Percentiles rank a stretch among this genome's conserved stretches.
Evolutionary conservation across 805 yeast genomes (phyloP).

Genomic region (Wickerhamiella occidentalis): DNA sequence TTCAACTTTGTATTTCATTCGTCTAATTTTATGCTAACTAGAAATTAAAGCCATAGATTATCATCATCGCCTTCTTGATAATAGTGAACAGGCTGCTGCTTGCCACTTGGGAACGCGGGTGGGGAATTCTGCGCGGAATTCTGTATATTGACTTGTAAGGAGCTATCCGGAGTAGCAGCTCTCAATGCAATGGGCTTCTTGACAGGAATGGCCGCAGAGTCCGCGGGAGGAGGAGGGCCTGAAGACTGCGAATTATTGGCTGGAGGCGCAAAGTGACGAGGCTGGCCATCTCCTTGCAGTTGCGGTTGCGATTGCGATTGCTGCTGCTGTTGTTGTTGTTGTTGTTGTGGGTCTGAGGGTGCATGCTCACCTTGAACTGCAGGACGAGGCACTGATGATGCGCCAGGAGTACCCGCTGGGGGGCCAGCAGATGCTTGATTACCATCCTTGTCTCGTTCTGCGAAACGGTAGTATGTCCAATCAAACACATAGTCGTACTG

Average conservation of each 20-base stretch:
- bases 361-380: not conserved
- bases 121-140: slow-evolving; percentile 1
- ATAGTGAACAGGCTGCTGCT: slow-evolving; percentile 6
- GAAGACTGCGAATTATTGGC: not conserved
- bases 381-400: not conserved
- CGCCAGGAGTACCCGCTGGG: not conserved
- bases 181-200: slow-evolving; percentile 4
- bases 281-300: not conserved
- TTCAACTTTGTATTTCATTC: no score
- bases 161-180: slow-evolving; percentile 1
- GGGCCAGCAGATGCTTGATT: slow-evolving; percentile 1
- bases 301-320: not conserved
- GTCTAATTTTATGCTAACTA: not conserved
- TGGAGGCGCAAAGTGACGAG: not conserved
- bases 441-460: slow-evolving; percentile 13
- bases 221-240: not conserved
- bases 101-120: not conserved
- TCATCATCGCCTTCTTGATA: slow-evolving; percentile 9
- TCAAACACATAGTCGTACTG: slow-evolving; percentile 90
- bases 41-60: slow-evolving; percentile 1
- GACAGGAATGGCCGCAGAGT: not conserved
- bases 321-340: not conserved
- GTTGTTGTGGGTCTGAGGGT: not conserved
- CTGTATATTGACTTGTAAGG: slow-evolving; percentile 2
- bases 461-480: slow-evolving; percentile 70